Conservation (phyloP, 2,329 filamentous ascomycete species). For the Fusarium sp. region DNA sequence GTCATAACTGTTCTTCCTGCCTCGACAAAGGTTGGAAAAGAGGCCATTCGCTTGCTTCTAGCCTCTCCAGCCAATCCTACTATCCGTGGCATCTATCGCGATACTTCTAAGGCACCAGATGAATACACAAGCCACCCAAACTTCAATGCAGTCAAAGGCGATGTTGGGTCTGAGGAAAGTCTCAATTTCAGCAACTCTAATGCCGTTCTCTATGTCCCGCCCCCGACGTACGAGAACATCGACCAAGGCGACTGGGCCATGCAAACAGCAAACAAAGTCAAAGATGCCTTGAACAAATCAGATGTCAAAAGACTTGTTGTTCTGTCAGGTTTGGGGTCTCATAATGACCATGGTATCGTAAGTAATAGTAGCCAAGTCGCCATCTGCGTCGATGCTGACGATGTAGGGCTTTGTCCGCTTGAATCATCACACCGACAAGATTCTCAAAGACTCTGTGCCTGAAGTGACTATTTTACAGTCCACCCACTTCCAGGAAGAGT, state of each 20-base stretch:
- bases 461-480: slow-evolving; percentile 34
- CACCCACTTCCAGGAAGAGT: slow-evolving; percentile 36
- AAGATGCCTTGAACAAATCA: slow-evolving; percentile 26
- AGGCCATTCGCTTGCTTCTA: slow-evolving; percentile 41
- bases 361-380: neutral
- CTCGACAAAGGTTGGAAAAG: slow-evolving; percentile 43
- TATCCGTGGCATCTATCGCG: slow-evolving; percentile 45
- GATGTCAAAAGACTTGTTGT: slow-evolving; percentile 33
- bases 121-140: slow-evolving; percentile 40
- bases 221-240: slow-evolving; percentile 39
- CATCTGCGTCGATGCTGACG: neutral
- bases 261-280: slow-evolving; percentile 37
- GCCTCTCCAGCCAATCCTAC: slow-evolving; percentile 20
- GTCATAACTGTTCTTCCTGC: slow-evolving; percentile 46
- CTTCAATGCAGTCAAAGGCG: slow-evolving; percentile 43
- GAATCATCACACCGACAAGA: slow-evolving; percentile 31
- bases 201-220: slow-evolving; percentile 47
- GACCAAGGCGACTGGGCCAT: slow-evolving; percentile 38
- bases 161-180: slow-evolving; percentile 35
- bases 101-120: slow-evolving; percentile 39
- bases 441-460: slow-evolving; percentile 18
- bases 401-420: slow-evolving; percentile 38
- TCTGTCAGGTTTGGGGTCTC: slow-evolving; percentile 42
- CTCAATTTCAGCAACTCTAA: slow-evolving; percentile 43
- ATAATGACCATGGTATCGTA: slow-evolving; percentile 44